Base-by-base conservation (phyloP, 2,329 filamentous ascomycete species). In the Dendryphion nanum region DNA sequence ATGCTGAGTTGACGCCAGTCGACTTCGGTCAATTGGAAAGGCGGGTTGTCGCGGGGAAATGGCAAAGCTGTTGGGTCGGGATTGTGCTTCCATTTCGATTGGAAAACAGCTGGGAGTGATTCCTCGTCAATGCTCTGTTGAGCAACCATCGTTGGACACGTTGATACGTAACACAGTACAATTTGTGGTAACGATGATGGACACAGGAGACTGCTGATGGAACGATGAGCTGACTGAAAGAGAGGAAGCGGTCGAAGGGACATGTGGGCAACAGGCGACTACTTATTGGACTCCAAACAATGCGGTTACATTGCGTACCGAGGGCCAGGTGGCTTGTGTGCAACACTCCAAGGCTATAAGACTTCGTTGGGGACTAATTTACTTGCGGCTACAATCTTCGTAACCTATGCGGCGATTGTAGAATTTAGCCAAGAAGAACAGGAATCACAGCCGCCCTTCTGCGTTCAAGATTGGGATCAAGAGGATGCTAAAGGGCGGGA, bases 1-100 rank as follows among this genome's bases (percentile, higher is more conserved):
- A 64, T 55, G 40, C 44, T 44, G 33, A 63, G 59, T 37, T 61
- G 59, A 6, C 57, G 49, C 57, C 56, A 59, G 44, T 66, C 63
- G 31, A 62, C 47, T 12, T 52, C 37, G 6, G 63, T 64, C 30
- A 65, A 60, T 14, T 51, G 40, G 40, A 65, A 66, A n/a, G 63
- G 61, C 2, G 61, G 62, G 34, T 53, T 51, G 31, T 59, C 50
- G 32, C 52, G 52, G 1, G 56, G 55, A 38, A 65, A 65, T n/a
- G 60, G 59, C 16, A 65, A 50, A 13, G 59, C 56, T 6, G 50
- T 53, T 3, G 61, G 55, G 40, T 65, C 58, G 6, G 57, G 53
- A 28, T 63, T 58, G 29, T 45, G 29, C 24, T 44, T 51, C 59
- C 59, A 64, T 26, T 39, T 48, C 7, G 46, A 34, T 40, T 61